phyloP scores from a whole-genome alignment of 768 basidiomycete species.

The Trametes cubensis region DNA sequence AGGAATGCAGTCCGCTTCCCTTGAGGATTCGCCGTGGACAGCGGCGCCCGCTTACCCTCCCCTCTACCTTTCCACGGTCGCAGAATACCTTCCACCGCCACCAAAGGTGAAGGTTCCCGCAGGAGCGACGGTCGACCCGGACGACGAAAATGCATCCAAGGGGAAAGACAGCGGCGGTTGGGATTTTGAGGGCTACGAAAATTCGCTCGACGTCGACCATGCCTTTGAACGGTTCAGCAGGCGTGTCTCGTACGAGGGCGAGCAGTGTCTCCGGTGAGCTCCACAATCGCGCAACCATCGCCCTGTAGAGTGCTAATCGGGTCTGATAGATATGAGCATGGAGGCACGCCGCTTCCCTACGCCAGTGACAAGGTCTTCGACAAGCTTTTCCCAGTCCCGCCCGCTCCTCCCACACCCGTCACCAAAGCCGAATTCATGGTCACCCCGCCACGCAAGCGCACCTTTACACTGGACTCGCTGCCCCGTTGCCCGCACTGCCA shows the following conservation, averaged over 20 bases:
- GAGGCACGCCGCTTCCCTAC: conserved; percentile 83
- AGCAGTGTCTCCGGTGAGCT: conserved; percentile 85
- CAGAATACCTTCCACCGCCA: conserved; percentile 70
- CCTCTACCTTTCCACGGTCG: conserved; percentile 71
- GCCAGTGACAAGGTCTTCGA: conserved; percentile 75
- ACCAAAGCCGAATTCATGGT: conserved; percentile 66
- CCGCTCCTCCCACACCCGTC: conserved; percentile 46
- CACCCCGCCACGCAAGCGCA: conserved; percentile 45
- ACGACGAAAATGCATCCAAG: conserved; percentile 41
- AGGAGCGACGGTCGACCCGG: conserved; percentile 43
- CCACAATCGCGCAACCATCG: background rate
- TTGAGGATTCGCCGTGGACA: conserved; percentile 68
- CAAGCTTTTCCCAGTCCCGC: conserved; percentile 67
- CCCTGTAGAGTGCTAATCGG: background rate
- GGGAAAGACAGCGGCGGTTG: conserved; percentile 51
- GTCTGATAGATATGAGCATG: conserved; percentile 76
- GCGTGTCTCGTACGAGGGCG: conserved; percentile 67
- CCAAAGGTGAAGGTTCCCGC: conserved; percentile 51
- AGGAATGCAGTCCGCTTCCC: conserved; percentile 56
- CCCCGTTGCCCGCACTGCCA: conserved; percentile 71
- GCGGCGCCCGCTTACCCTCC: conserved; percentile 66
- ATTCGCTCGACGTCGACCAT: conserved; percentile 76
- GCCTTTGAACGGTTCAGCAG: conserved; percentile 85
- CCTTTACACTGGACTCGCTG: conserved; percentile 54
- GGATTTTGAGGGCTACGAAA: conserved; percentile 79